Percentiles rank a stretch among this genome's conserved stretches.
Conservation (phyloP, 257 asterid species). For the Solanum verrucosum region DNA sequence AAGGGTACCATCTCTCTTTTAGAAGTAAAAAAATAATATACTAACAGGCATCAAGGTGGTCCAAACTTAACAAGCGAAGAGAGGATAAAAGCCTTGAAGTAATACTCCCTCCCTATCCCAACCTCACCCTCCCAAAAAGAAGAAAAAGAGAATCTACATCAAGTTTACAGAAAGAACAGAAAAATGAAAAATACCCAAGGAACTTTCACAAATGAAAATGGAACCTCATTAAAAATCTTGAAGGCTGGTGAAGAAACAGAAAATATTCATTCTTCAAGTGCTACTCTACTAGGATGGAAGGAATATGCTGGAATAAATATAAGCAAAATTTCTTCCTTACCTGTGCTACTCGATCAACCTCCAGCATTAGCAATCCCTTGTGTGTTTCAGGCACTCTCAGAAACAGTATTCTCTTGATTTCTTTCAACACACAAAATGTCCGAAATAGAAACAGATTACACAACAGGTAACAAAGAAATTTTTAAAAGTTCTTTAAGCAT, state of each 20-base stretch:
- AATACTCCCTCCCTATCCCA: not conserved
- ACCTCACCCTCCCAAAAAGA: not conserved
- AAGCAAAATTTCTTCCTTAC: constrained; percentile 19
- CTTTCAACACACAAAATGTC: constrained; percentile 18
- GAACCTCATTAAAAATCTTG: not conserved
- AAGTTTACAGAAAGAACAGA: not conserved
- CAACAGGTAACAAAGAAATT: not conserved
- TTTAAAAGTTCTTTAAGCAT: not conserved
- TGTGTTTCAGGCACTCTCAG: constrained; percentile 88
- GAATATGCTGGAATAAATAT: not conserved
- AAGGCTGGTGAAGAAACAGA: not conserved
- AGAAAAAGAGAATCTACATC: not conserved
- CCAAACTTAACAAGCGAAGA: not conserved
- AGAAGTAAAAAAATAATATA: no score
- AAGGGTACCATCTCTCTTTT: not conserved
- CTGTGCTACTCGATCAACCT: constrained; percentile 82
- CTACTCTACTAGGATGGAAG: not conserved
- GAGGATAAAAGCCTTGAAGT: not conserved
- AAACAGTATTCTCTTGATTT: constrained; percentile 76
- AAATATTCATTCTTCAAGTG: not conserved
- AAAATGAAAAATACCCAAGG: not conserved
- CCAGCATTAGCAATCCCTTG: constrained; percentile 64
- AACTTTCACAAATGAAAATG: not conserved
- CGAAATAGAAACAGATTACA: not conserved
- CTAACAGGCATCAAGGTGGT: not conserved